phyloP scores from a whole-genome alignment of 495 filamentous ascomycete species.

The Astrothelium subdiscretum region DNA sequence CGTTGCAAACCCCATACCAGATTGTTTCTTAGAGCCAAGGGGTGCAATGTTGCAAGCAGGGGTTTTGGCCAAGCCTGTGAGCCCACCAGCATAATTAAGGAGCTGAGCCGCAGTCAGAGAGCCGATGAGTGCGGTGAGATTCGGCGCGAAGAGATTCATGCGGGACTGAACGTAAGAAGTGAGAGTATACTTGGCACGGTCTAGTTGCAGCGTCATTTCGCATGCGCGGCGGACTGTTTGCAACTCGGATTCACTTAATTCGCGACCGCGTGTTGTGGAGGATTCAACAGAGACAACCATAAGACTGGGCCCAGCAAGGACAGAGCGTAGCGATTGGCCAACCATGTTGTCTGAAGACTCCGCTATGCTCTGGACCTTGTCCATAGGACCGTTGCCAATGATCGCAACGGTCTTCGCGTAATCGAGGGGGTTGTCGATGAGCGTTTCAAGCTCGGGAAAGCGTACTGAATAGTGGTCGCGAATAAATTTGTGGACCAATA shows the following conservation, averaged over 20 bases:
- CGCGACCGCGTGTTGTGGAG: conserved; percentile 70
- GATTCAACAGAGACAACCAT: conserved; percentile 97
- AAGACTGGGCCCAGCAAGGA: conserved; percentile 77
- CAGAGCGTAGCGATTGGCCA: conserved; percentile 57
- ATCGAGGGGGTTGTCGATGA: conserved; percentile 83
- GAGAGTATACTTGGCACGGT: conserved; percentile 74
- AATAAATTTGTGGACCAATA: conserved; percentile 87
- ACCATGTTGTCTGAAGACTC: conserved; percentile 63
- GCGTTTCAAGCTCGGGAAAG: conserved; percentile 91
- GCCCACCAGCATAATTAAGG: conserved; percentile 82
- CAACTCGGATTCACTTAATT: conserved; percentile 64
- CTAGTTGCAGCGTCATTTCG: conserved; percentile 74
- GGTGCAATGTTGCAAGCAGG: conserved; percentile 87
- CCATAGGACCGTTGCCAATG: conserved; percentile 83
- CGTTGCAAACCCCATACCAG: conserved; percentile 78
- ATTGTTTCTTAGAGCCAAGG: conserved; percentile 80
- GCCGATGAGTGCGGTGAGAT: conserved; percentile 84
- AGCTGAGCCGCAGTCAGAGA: conserved; percentile 93
- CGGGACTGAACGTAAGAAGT: conserved; percentile 95
- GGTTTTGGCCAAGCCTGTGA: conserved; percentile 79
- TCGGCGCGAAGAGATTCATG: conserved; percentile 92
- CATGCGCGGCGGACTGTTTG: conserved; percentile 66
- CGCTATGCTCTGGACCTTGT: conserved; percentile 59
- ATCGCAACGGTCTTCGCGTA: conserved; percentile 94
- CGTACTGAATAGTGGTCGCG: conserved; percentile 89